Conservation (phyloP, 2,329 filamentous ascomycete species). For the Aphanoascus verrucosus region DNA sequence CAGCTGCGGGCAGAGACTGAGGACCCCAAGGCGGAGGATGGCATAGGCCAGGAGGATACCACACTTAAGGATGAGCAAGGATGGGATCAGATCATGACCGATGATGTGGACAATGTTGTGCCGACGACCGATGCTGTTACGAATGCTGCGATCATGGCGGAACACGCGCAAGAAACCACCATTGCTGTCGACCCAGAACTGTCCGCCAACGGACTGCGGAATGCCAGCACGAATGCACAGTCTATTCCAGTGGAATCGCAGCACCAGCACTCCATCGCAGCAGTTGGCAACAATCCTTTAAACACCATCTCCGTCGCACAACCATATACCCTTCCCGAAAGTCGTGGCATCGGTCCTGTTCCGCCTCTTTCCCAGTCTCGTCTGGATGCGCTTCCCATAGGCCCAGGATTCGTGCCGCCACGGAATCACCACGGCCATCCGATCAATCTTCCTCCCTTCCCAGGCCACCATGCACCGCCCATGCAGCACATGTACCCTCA, state of each 20-base stretch:
- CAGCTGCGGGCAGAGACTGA: not conserved
- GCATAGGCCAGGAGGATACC: not conserved
- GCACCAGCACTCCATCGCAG: not conserved
- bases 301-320: not conserved
- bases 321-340: not conserved
- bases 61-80: not conserved
- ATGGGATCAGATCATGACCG: constrained; percentile 7
- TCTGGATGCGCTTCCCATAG: not conserved
- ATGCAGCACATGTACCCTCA: not conserved
- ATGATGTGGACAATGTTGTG: not conserved
- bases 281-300: not conserved
- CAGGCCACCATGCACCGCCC: not conserved
- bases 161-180: not conserved
- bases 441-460: not conserved
- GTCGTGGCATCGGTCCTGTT: not conserved
- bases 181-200: constrained; percentile 1
- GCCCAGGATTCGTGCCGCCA: not conserved
- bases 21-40: not conserved
- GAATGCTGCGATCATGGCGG: not conserved
- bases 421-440: not conserved
- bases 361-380: not conserved
- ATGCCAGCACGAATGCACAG: not conserved
- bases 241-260: not conserved
- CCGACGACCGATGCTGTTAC: not conserved
- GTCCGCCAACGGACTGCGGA: not conserved